Evolutionary conservation across 1,139 yeast species (phyloP).

Genomic region (Blastobotrys buckinghamii): DNA sequence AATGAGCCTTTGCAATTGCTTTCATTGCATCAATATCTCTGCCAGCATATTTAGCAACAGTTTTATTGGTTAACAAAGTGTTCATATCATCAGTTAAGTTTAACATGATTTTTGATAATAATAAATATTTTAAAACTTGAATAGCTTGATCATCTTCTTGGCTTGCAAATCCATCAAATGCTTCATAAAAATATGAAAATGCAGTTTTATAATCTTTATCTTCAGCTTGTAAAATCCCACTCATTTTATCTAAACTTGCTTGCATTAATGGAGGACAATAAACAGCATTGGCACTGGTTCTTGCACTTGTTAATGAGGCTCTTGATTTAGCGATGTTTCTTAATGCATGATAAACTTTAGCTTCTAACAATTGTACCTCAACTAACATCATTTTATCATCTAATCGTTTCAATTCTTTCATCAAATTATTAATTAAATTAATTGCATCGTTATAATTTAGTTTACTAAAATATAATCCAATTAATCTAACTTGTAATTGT

Average conservation of each 20-base stretch:
- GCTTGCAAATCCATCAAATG: constrained; percentile 78
- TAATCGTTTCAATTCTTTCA: constrained; percentile 81
- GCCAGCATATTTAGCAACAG: constrained; percentile 74
- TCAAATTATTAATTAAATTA: constrained; percentile 60
- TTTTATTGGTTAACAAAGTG: constrained; percentile 67
- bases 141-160: constrained; percentile 53
- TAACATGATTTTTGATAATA: constrained; percentile 88
- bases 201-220: constrained; percentile 97
- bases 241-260: constrained; percentile 92
- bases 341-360: constrained; percentile 84
- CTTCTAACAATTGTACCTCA: constrained; percentile 89
- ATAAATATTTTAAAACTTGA: constrained; percentile 82
- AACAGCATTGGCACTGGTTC: constrained; percentile 93
- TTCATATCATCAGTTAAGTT: constrained; percentile 83
- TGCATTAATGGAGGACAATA: constrained; percentile 93
- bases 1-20: constrained; percentile 84
- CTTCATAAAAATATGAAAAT: constrained; percentile 88
- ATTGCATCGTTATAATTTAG: constrained; percentile 66
- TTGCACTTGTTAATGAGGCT: constrained; percentile 90
- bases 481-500: constrained; percentile 75
- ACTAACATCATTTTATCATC: constrained; percentile 95
- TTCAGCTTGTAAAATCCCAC: constrained; percentile 94
- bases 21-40: constrained; percentile 84
- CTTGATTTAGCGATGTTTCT: constrained; percentile 89
- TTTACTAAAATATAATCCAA: constrained; percentile 64